Evolutionary conservation across 768 basidiomycete genomes (phyloP).

Genomic region (Postia placenta): DNA sequence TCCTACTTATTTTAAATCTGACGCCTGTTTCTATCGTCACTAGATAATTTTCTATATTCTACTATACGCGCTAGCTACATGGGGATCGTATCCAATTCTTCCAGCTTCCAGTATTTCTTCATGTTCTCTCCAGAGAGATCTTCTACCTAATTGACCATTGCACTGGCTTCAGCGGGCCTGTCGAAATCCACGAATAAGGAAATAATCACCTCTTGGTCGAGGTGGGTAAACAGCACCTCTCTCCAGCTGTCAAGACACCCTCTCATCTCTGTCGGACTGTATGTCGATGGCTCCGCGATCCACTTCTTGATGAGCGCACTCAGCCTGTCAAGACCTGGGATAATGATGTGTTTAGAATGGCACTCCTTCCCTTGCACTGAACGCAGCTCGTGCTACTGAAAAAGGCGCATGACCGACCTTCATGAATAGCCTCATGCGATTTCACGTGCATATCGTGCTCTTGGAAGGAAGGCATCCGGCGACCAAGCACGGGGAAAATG

Average conservation of each 20-base stretch:
- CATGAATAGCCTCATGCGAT: conserved; percentile 49
- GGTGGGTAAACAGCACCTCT: conserved; percentile 43
- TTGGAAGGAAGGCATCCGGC: conserved; percentile 43
- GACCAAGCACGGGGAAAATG: conserved; percentile 46
- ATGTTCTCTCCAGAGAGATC: conserved; percentile 47
- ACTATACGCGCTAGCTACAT: conserved; percentile 12
- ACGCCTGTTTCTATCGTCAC: no score
- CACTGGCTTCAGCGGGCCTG: background rate
- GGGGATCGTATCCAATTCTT: conserved; percentile 35
- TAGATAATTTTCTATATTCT: background rate
- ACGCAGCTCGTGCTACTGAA: background rate
- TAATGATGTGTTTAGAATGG: background rate
- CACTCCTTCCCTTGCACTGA: background rate
- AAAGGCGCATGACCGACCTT: conserved; percentile 31
- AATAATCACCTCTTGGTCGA: conserved; percentile 54
- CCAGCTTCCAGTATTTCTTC: conserved; percentile 45
- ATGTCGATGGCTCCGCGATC: conserved; percentile 36
- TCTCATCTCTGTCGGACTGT: conserved; percentile 45
- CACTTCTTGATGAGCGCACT: conserved; percentile 35
- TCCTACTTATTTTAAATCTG: background rate
- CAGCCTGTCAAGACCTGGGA: conserved; percentile 40
- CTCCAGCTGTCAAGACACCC: conserved; percentile 43
- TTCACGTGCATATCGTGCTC: conserved; percentile 38
- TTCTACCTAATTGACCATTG: conserved; percentile 37
- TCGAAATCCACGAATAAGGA: background rate